phyloP scores from a whole-genome alignment of 2,329 filamentous ascomycete genomes.

The Penicillium sp. region DNA sequence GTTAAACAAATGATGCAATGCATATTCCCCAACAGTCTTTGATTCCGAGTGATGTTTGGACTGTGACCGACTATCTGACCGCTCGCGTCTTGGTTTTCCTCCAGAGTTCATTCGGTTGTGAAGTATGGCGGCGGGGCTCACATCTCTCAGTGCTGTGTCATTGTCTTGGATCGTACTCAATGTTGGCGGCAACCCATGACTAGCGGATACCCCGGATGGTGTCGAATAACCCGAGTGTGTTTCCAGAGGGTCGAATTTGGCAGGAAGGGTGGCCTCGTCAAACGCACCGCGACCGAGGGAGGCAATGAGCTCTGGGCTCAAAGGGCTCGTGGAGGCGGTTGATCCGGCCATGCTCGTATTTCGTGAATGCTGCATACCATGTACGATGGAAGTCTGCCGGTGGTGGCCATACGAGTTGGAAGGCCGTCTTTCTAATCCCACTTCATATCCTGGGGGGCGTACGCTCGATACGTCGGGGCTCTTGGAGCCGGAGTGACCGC shows the following conservation, averaged over 20 bases:
- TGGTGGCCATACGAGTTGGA: constrained; percentile 75
- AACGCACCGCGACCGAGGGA: constrained; percentile 59
- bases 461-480: constrained; percentile 39
- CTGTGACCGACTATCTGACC: constrained; percentile 71
- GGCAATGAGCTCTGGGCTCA: constrained; percentile 83
- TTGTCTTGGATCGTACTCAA: constrained; percentile 41
- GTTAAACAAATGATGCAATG: constrained; percentile 92
- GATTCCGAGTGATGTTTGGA: constrained; percentile 71
- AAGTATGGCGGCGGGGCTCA: constrained; percentile 25
- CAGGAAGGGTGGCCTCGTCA: constrained; percentile 42
- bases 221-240: constrained; percentile 26
- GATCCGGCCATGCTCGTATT: constrained; percentile 73
- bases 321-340: constrained; percentile 70
- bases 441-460: constrained; percentile 40
- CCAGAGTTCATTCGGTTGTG: constrained; percentile 56
- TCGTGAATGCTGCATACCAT: constrained; percentile 85
- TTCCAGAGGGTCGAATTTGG: constrained; percentile 36
- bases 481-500: constrained; percentile 44
- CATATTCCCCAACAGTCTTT: constrained; percentile 97
- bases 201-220: constrained; percentile 44
- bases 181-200: constrained; percentile 27
- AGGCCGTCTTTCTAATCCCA: constrained; percentile 41
- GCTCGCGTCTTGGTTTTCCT: constrained; percentile 66
- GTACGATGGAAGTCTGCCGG: constrained; percentile 93
- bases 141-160: constrained; percentile 29